These are phyloP conservation scores for Apiotrichum akiyoshidainum DNA, from an alignment of 1,284 basidiomycete genomes.

Conservation along the genomic window DNA sequence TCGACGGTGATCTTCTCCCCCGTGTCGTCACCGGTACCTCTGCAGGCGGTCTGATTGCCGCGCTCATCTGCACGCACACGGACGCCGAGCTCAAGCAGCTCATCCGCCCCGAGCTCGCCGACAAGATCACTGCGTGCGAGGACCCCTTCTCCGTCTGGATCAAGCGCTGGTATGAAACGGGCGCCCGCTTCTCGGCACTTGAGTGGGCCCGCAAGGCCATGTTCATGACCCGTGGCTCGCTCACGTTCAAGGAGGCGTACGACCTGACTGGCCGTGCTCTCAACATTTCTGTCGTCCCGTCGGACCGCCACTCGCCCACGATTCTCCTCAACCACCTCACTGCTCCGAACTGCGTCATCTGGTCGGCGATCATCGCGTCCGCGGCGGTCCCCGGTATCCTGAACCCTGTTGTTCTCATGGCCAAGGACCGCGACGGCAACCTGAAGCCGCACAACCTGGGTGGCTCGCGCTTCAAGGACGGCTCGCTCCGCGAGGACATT, in stretches of 20 bases:
- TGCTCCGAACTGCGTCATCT: constrained; percentile 75
- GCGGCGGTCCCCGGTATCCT: constrained; percentile 52
- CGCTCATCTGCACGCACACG: constrained; percentile 77
- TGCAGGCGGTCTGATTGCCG: constrained; percentile 85
- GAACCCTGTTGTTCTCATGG: constrained; percentile 74
- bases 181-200: constrained; percentile 88
- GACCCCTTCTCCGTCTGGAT: constrained; percentile 76
- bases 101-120: constrained; percentile 75
- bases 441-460: constrained; percentile 94
- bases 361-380: constrained; percentile 53
- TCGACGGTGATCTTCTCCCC: constrained; percentile 83
- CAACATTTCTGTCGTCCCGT: constrained; percentile 92
- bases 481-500: constrained; percentile 86
- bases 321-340: constrained; percentile 95
- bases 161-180: constrained; percentile 75
- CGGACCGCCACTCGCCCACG: constrained; percentile 92
- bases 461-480: constrained; percentile 80
- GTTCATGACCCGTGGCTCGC: constrained; percentile 89
- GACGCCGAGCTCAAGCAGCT: constrained; percentile 79
- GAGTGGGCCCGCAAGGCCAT: constrained; percentile 82
- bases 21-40: constrained; percentile 85
- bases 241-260: constrained; percentile 96
- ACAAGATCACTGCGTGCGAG: constrained; percentile 85
- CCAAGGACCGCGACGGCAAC: constrained; percentile 78
- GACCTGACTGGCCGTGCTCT: constrained; percentile 82